Conservation (phyloP, 306 rosid species). For the Pachyrhizus erosus region DNA sequence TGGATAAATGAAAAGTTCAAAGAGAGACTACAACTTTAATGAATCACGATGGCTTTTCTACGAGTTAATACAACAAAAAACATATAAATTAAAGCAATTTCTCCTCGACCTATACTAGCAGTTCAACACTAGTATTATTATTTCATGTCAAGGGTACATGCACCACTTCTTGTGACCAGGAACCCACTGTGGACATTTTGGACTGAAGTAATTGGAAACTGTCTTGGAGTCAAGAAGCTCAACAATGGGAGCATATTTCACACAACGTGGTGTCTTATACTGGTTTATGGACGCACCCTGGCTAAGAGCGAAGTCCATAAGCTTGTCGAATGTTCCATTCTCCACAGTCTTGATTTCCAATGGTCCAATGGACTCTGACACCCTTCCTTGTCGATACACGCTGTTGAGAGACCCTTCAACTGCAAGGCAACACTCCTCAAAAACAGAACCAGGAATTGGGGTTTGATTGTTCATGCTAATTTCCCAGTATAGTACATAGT, state of each 20-base stretch:
- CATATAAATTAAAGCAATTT: neutral
- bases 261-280: constrained; percentile 69
- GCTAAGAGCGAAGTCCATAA: constrained; percentile 64
- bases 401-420: constrained; percentile 60
- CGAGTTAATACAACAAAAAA: constrained; percentile 6
- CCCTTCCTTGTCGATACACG: constrained; percentile 65
- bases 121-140: neutral
- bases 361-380: constrained; percentile 63
- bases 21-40: neutral
- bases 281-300: constrained; percentile 72
- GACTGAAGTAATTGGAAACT: constrained; percentile 53
- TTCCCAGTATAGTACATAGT: constrained; percentile 73
- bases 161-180: constrained; percentile 55
- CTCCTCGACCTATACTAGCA: neutral
- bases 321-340: constrained; percentile 62
- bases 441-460: constrained; percentile 50
- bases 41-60: neutral
- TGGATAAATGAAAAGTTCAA: constrained; percentile 6
- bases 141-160: constrained; percentile 8
- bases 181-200: constrained; percentile 59
- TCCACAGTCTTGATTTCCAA: constrained; percentile 64
- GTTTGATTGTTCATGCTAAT: constrained; percentile 33
- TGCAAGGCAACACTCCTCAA: constrained; percentile 56
- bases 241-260: constrained; percentile 51
- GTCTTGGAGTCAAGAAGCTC: constrained; percentile 54